Evolutionary conservation across 768 basidiomycete species (phyloP).

Genomic region (Russula sp.): DNA sequence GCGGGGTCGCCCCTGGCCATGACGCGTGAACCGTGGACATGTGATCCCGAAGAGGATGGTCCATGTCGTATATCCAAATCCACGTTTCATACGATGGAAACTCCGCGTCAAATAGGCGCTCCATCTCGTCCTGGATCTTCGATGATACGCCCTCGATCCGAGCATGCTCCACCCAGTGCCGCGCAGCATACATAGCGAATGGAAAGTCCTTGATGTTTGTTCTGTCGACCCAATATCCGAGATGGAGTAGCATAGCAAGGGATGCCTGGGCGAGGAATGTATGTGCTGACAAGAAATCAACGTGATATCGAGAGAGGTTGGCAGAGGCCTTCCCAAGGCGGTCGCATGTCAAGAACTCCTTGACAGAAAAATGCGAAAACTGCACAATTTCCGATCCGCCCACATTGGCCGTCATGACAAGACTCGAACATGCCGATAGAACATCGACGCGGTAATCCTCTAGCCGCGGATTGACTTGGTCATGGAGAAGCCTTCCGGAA

Average conservation of each 20-base stretch:
- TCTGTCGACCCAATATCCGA: neutral
- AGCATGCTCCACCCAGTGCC: slow-evolving; percentile 1
- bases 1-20: neutral
- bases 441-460: neutral
- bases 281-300: neutral
- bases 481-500: neutral
- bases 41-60: neutral
- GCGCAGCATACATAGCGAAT: neutral
- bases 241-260: neutral
- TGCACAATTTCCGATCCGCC: neutral
- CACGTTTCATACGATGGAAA: neutral
- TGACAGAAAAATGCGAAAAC: slow-evolving; percentile 9
- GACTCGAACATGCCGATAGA: neutral
- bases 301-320: neutral
- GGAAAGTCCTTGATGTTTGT: neutral
- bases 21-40: neutral
- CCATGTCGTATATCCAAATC: slow-evolving; percentile 5
- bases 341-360: slow-evolving; percentile 2
- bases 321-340: neutral
- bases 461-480: neutral
- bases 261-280: neutral
- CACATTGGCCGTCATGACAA: neutral
- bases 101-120: neutral
- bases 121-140: neutral
- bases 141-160: neutral